A percentile compares a stretch with the other conserved stretches of the same genome.
phyloP scores from a whole-genome alignment of 2,329 filamentous ascomycete genomes.

The Xenosphaeropsis pyriputrescens region DNA sequence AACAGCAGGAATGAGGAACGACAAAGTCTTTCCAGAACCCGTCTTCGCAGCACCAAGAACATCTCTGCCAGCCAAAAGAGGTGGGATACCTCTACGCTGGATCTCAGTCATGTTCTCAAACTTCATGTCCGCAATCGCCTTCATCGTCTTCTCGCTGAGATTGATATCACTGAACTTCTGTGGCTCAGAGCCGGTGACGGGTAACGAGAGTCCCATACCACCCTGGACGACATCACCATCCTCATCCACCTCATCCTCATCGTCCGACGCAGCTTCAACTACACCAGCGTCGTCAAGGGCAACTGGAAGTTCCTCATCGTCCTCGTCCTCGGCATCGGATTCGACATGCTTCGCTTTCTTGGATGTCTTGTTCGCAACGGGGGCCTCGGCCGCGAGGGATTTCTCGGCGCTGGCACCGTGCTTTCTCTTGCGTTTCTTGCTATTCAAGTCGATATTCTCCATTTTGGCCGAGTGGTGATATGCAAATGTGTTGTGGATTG shows the following conservation, averaged over 20 bases:
- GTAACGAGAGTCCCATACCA: conserved; percentile 7
- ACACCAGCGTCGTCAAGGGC: conserved; percentile 15
- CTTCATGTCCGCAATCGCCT: conserved; percentile 74
- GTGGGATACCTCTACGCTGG: conserved; percentile 75
- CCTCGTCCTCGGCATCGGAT: conserved; percentile 12
- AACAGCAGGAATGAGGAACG: conserved; percentile 86
- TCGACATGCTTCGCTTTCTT: conserved; percentile 23
- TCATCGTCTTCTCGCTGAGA: conserved; percentile 76
- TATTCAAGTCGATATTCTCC: conserved; percentile 13
- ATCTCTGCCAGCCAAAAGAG: conserved; percentile 76
- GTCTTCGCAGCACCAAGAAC: conserved; percentile 94
- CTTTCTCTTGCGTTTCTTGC: conserved; percentile 20
- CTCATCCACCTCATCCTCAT: conserved; percentile 14
- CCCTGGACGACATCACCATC: conserved; percentile 5
- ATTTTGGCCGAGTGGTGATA: conserved; percentile 3
- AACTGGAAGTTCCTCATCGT: conserved; percentile 9
- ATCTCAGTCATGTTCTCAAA: conserved; percentile 96
- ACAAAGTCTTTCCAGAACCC: conserved; percentile 86
- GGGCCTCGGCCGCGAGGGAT: conserved; percentile 1
- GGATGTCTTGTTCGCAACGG: conserved; percentile 9
- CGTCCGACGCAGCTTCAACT: conserved; percentile 17
- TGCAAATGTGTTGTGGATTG: no score
- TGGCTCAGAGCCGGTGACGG: conserved; percentile 6
- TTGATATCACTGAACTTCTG: conserved; percentile 42
- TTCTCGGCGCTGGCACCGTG: conserved; percentile 11